Evolutionary conservation across 306 rosid genomes (phyloP).

Genomic region (Rubus idaeus): DNA sequence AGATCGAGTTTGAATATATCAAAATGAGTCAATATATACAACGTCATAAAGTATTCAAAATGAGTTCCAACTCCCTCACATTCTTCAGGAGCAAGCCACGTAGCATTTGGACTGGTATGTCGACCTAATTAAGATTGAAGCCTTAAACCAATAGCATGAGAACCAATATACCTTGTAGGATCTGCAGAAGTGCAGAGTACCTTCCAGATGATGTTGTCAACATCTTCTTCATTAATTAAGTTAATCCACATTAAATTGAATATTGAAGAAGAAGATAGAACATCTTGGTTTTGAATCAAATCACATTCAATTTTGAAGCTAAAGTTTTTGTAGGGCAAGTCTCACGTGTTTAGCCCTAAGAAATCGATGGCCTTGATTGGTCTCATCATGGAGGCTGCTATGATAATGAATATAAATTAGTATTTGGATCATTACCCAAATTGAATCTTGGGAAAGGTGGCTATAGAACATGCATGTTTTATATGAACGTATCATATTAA

Average conservation of each 20-base stretch:
- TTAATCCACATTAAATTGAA: not conserved
- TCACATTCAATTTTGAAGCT: slow-evolving; percentile 13
- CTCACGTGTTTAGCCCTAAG: slow-evolving; percentile 20
- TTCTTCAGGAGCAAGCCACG: slow-evolving; percentile 10
- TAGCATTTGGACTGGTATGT: slow-evolving; percentile 4
- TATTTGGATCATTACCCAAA: not conserved
- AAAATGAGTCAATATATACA: not conserved
- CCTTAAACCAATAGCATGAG: not conserved
- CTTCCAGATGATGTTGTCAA: not conserved
- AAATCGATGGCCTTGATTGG: slow-evolving; percentile 18
- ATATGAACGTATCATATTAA: too few species aligned
- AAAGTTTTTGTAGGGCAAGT: slow-evolving; percentile 6
- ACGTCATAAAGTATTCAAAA: slow-evolving; percentile 12
- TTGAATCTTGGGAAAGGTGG: not conserved
- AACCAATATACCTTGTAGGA: not conserved
- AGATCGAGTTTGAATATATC: not conserved
- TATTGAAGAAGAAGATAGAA: not conserved
- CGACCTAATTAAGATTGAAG: not conserved
- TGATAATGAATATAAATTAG: slow-evolving; percentile 3
- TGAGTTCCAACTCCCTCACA: not conserved
- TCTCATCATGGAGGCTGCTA: slow-evolving; percentile 24
- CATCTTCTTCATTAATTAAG: not conserved
- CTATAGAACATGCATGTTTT: not conserved
- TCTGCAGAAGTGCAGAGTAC: not conserved
- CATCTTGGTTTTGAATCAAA: not conserved